Conservation (phyloP, 495 filamentous ascomycete species). For the Parachaetomium inaequale region DNA sequence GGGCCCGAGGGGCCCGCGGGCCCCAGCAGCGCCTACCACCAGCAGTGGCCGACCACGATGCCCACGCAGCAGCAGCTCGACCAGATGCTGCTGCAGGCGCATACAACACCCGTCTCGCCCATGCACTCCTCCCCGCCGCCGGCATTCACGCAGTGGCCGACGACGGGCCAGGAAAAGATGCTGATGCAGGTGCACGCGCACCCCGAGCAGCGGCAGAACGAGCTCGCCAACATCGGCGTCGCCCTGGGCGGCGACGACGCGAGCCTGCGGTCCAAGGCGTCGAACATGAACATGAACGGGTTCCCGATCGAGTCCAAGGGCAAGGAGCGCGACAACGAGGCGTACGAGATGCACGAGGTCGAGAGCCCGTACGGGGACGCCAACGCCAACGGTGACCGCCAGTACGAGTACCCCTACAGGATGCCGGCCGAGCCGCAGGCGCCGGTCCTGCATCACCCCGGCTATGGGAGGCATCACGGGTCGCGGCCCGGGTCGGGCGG, state of each 20-base stretch:
- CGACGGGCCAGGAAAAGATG: conserved; percentile 28
- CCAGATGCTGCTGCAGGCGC: conserved; percentile 22
- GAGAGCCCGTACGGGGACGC: conserved; percentile 29
- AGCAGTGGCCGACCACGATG: conserved; percentile 24
- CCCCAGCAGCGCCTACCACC: conserved; percentile 25
- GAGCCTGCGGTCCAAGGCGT: conserved; percentile 29
- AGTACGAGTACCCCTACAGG: conserved; percentile 16
- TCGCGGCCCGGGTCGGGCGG: conserved; percentile 20
- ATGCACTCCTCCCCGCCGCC: conserved; percentile 25
- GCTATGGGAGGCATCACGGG: conserved; percentile 30
- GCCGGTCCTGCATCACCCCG: conserved; percentile 35
- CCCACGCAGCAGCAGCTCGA: conserved; percentile 25
- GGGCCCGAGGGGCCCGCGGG: conserved; percentile 39
- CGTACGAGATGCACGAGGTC: conserved; percentile 34
- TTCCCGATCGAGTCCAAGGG: conserved; percentile 28
- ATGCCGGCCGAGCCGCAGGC: conserved; percentile 28
- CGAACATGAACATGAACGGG: conserved; percentile 23
- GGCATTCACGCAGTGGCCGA: conserved; percentile 34
- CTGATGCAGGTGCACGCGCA: conserved; percentile 28
- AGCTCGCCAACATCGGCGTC: conserved; percentile 33
- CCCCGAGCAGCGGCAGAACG: conserved; percentile 26
- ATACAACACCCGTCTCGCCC: too few species aligned
- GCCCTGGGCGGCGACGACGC: conserved; percentile 36
- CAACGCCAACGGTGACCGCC: not conserved
- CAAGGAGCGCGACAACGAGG: conserved; percentile 33